A percentile compares a stretch with the other conserved stretches of the same genome.
These are phyloP conservation scores for Pseudonitzschia delicatissima DNA, from an alignment of 108 stramenopile genomes.

Conservation along the genomic window DNA sequence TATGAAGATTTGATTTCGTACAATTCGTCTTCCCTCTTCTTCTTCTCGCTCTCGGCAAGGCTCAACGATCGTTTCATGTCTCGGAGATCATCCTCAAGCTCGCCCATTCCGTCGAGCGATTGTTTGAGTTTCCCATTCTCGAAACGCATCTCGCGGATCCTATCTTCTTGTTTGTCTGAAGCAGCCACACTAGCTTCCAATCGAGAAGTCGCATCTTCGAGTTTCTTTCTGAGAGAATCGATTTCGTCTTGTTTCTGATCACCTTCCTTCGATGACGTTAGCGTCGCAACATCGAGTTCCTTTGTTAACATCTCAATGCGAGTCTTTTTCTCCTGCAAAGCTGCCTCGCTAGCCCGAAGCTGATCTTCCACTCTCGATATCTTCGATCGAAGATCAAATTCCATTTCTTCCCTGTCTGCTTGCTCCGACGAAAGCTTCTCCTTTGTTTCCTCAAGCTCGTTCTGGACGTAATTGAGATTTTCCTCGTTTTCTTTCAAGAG, in stretches of 20 bases:
- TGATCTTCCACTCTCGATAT: slow-evolving; percentile 37
- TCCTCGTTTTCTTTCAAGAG: slow-evolving; percentile 9
- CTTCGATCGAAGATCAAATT: slow-evolving; percentile 32
- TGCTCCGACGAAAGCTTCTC: slow-evolving; percentile 23
- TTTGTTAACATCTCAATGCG: slow-evolving; percentile 27
- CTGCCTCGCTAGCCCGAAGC: slow-evolving; percentile 37
- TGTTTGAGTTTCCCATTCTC: slow-evolving; percentile 16
- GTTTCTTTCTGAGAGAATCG: slow-evolving; percentile 16
- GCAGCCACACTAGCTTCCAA: slow-evolving; percentile 15
- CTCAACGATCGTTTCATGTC: slow-evolving; percentile 16
- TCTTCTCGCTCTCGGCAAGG: slow-evolving; percentile 14
- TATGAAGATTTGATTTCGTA: background rate
- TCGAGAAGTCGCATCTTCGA: slow-evolving; percentile 20
- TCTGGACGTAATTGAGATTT: slow-evolving; percentile 12
- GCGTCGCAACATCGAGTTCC: slow-evolving; percentile 15
- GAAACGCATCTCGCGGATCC: slow-evolving; percentile 12
- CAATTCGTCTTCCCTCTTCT: slow-evolving; percentile 3
- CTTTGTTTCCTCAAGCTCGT: slow-evolving; percentile 7
- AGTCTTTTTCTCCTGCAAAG: slow-evolving; percentile 28
- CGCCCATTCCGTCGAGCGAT: slow-evolving; percentile 1
- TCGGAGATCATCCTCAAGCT: slow-evolving; percentile 11
- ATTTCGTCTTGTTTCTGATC: slow-evolving; percentile 28
- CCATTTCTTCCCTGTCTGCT: slow-evolving; percentile 21
- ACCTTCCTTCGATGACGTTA: slow-evolving; percentile 22
- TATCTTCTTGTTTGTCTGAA: slow-evolving; percentile 19